Evolutionary conservation across 179 eudicot genomes (phyloP).

Genomic region (Pouteria campechiana): DNA sequence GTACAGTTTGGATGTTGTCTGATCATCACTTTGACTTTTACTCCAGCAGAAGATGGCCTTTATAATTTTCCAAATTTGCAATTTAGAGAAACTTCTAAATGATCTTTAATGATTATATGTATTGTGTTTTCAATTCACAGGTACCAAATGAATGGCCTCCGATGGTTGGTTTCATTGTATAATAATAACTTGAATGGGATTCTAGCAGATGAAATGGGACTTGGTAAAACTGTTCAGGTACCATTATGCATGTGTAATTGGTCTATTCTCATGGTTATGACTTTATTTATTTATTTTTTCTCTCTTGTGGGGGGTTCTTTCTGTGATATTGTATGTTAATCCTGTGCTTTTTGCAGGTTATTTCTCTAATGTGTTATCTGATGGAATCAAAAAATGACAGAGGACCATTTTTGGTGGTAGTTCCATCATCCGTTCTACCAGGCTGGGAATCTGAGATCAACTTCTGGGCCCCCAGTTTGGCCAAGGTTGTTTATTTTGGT

Average conservation of each 20-base stretch:
- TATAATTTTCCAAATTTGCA: too few relatives aligned
- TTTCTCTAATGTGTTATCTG: slow-evolving; percentile 80
- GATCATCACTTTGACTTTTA: too few relatives aligned
- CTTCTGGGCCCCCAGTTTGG: slow-evolving; percentile 92
- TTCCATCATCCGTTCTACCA: slow-evolving; percentile 96
- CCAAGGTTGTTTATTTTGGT: slow-evolving; percentile 89
- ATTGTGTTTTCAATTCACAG: slow-evolving; percentile 20
- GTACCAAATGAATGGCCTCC: slow-evolving; percentile 97
- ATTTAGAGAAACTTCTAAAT: too few relatives aligned
- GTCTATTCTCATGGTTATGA: neutral
- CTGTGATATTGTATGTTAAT: neutral
- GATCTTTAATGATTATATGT: neutral
- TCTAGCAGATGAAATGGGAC: slow-evolving; percentile 99
- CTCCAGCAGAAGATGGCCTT: too few relatives aligned
- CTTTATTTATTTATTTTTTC: slow-evolving; percentile 1
- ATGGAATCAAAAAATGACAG: slow-evolving; percentile 96
- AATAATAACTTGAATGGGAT: slow-evolving; percentile 98
- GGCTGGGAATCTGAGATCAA: slow-evolving; percentile 87
- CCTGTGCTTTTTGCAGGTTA: slow-evolving; percentile 44
- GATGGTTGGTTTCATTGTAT: slow-evolving; percentile 95
- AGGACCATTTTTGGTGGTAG: slow-evolving; percentile 98
- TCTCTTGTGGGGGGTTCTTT: neutral
- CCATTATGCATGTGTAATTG: neutral
- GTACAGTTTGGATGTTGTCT: slow-evolving; percentile 19
- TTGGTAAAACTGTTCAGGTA: slow-evolving; percentile 99